Evolutionary conservation across 1,284 basidiomycete species (phyloP), one percentile per base, ranked within the genome.

Genomic region (Fomes fomentarius): DNA sequence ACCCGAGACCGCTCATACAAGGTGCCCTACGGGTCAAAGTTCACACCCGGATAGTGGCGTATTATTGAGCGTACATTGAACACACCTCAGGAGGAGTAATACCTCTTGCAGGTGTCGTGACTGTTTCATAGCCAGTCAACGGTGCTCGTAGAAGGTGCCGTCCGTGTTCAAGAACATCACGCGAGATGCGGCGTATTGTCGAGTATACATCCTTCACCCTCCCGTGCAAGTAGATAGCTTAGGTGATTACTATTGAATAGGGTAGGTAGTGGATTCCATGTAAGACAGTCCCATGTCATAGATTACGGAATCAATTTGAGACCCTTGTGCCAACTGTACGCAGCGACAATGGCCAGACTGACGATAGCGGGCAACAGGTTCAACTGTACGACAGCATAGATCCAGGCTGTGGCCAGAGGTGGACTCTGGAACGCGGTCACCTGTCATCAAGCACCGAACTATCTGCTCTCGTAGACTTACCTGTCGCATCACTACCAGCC

Each of bases 1-100:
- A 24, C 21, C 22, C 40, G 19, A 52, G 21, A 19, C 60, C 80
- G 89, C 89, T 89, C 77, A 84, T 88, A 87, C 50, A 87, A 91
- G 89, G 89, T 91, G 87, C 89, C 85, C 71, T 76, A 66, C 82
- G 81, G 84, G 81, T 76, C 60, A 76, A 90, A 78, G 65, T 65
- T 71, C 74, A 79, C 81, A 74, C 80, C 82, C 81, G 80, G 69
- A 67, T 61, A 65, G 63, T 75, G 87, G 89, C 85, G 89, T 91
- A 92, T 92, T 70, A 77, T 88, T 84, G 86, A 89, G 89, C 89
- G 81, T 43, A 77, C 47, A 76, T 60, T 39, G 51, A 74, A 17
- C 15, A 6, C 21, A 31, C 21, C 47, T 21, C 19, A 12, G 28
- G 21, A 35, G 34, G n/a, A 34, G 41, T 25, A 5, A 40, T 2